Evolutionary conservation across 2,329 filamentous ascomycete genomes (phyloP), one percentile per base, ranked within the genome.

Genomic region (Chaetomium olivaceum): DNA sequence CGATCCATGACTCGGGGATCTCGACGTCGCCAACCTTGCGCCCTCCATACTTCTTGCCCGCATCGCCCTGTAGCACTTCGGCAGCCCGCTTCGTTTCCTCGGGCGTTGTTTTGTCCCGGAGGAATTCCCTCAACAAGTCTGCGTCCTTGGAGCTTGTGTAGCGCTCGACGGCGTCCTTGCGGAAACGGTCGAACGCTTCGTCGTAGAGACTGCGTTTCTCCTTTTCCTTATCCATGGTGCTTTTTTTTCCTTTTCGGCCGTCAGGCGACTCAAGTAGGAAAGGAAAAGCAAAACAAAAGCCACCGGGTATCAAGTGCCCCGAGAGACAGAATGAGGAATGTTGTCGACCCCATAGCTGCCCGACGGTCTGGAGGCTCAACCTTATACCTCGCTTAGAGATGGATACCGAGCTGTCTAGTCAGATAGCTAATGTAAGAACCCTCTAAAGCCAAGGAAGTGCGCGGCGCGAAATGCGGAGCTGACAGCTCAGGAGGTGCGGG

Each of bases 1-100:
- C 58, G 54, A 71, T 69, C 70, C 70, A 71, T 0, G 62, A 62
- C 21, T 60, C 65, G 7, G 70, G 70, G 27, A 71, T 71, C 52
- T 67, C 66, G 23, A 67, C 64, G 48, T 68, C 68, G 57, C 66
- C 67, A n/a, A 68, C 27, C 50, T 70, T 71, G 43, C 62, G 64
- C 29, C 48, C 31, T 21, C 67, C 67, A 14, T 62, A 71, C 55
- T 71, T 71, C 64, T 69, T 70, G 51, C 67, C 62, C 4, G 68
- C 58, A 58, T 69, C 67, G 21, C 16, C 46, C 14, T 66, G 62
- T 14, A 71, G 54, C 23, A 21, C 43, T 33, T 70, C 67, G 50
- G 68, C 68, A 1, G 70, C 68, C 16, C 43, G 4, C 48, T 65
- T 70, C 6, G 70, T 65, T 23, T 71, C 67, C 25, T 70, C 70